phyloP scores from a whole-genome alignment of 331 rosid genomes.

The Acacia concinna region DNA sequence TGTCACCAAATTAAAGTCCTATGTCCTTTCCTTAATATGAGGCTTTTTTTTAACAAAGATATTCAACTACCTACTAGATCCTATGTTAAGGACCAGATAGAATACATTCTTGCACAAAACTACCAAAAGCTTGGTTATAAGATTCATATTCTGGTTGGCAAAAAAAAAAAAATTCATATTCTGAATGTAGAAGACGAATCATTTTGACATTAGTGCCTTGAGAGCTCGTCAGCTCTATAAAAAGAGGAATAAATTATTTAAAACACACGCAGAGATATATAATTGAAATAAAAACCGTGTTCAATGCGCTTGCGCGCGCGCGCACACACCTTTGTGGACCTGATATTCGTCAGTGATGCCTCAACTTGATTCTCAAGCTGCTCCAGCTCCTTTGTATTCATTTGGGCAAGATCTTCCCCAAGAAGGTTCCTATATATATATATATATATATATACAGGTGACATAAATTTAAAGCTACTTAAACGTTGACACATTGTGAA shows the following conservation, averaged over 20 bases:
- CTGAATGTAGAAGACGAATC: not conserved
- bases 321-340: conserved; percentile 50
- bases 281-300: not conserved
- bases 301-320: not conserved
- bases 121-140: not conserved
- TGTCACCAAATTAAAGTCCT: not conserved
- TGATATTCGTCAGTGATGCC: conserved; percentile 52
- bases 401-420: conserved; percentile 57
- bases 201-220: not conserved
- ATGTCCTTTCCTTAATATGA: no score
- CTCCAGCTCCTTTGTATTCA: conserved; percentile 53
- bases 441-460: not conserved
- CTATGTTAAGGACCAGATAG: no score
- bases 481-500: not conserved
- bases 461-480: not conserved
- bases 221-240: not conserved
- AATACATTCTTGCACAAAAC: no score
- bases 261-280: not conserved
- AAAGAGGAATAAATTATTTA: not conserved
- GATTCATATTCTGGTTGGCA: not conserved
- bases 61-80: no score
- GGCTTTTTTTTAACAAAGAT: no score
- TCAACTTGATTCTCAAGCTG: conserved; percentile 59
- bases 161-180: not conserved
- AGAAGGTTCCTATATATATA: conserved; percentile 43